phyloP scores from a whole-genome alignment of 179 eudicot genomes.

The Heliamphora pulchella region DNA sequence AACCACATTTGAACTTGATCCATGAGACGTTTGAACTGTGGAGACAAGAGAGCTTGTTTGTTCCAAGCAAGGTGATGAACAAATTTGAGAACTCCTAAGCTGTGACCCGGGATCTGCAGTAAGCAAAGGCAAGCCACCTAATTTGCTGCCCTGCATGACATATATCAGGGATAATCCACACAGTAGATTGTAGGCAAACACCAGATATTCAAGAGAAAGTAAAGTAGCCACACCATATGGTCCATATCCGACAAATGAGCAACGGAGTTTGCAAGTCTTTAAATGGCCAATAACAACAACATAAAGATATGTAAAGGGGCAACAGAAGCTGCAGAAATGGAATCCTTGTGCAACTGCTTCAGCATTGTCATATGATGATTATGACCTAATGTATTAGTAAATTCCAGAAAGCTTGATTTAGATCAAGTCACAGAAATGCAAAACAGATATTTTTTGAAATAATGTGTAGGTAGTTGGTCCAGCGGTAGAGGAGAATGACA shows the following conservation, averaged over 20 bases:
- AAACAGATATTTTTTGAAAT: not conserved
- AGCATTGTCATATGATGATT: not conserved
- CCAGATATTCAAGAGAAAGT: not conserved
- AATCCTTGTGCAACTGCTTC: not conserved
- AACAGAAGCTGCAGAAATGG: not conserved
- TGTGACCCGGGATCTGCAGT: conserved; percentile 15
- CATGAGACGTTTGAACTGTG: conserved; percentile 11
- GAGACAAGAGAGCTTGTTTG: conserved; percentile 5
- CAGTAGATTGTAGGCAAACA: not conserved
- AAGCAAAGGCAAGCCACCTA: conserved; percentile 11
- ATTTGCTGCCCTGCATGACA: conserved; percentile 14
- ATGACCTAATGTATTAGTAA: not conserved
- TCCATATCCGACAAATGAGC: too few relatives aligned
- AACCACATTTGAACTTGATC: conserved; percentile 14
- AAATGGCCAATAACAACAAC: not conserved
- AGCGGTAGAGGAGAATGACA: too few relatives aligned
- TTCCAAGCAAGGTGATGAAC: conserved; percentile 13
- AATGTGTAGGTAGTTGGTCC: too few relatives aligned
- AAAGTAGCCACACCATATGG: not conserved
- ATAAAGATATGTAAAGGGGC: not conserved
- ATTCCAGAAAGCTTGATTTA: not conserved
- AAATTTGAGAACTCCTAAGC: conserved; percentile 9
- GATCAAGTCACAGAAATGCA: not conserved
- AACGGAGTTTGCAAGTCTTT: conserved; percentile 4
- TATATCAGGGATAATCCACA: not conserved